Evolutionary conservation across 345 rosid genomes (phyloP).

Genomic region (Boechera divaricarpa): DNA sequence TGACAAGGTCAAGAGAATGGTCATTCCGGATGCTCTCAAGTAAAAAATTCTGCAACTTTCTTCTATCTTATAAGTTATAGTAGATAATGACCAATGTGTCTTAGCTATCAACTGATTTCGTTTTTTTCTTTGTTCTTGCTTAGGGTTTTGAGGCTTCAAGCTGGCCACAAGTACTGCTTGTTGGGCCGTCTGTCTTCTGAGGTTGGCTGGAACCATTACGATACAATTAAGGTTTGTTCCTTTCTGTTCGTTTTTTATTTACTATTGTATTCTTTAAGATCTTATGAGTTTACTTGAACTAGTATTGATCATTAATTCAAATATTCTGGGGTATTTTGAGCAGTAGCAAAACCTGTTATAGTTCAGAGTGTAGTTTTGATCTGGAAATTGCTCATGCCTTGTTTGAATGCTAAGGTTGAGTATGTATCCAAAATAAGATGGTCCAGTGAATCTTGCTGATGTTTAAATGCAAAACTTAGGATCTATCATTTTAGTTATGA

Average conservation of each 20-base stretch:
- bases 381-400: neutral
- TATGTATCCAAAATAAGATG: neutral
- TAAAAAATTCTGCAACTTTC: slow-evolving; percentile 24
- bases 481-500: neutral
- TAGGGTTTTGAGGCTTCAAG: slow-evolving; percentile 94
- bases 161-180: slow-evolving; percentile 83
- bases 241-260: neutral
- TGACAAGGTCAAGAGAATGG: slow-evolving; percentile 88
- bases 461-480: neutral
- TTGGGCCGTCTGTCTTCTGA: slow-evolving; percentile 75
- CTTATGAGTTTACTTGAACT: neutral
- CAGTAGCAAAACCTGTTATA: neutral
- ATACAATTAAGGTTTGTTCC: slow-evolving; percentile 70
- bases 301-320: neutral
- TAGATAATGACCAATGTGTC: neutral
- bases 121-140: neutral
- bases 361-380: neutral
- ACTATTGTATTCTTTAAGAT: neutral
- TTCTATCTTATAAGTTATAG: neutral
- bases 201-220: slow-evolving; percentile 92
- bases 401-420: neutral
- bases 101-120: neutral
- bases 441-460: neutral
- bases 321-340: neutral
- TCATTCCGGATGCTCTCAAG: slow-evolving; percentile 92